phyloP scores from a whole-genome alignment of 768 basidiomycete genomes.

The Leccinellum luteum region DNA sequence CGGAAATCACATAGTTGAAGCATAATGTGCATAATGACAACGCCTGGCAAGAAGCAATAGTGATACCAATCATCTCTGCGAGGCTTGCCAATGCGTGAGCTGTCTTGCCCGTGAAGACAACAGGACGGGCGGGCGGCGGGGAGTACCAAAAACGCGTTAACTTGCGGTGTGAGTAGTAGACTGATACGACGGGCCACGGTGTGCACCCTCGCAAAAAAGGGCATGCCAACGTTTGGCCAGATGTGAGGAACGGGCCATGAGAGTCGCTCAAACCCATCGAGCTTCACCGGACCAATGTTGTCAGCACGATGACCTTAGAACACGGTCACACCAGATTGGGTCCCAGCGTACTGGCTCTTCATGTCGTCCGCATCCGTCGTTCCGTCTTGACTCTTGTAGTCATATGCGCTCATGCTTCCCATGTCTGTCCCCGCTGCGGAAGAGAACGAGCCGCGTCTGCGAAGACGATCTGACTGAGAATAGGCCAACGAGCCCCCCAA shows the following conservation, averaged over 20 bases:
- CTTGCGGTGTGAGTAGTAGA: slow-evolving; percentile 14
- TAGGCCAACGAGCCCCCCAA: slow-evolving; percentile 64
- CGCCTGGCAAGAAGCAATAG: background rate
- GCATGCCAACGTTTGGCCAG: slow-evolving; percentile 11
- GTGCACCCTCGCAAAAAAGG: slow-evolving; percentile 7
- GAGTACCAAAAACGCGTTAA: slow-evolving; percentile 7
- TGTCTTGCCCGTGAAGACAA: slow-evolving; percentile 1
- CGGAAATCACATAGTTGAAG: slow-evolving; percentile 16
- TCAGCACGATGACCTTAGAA: slow-evolving; percentile 46
- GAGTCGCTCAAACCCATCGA: slow-evolving; percentile 17
- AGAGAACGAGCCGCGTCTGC: slow-evolving; percentile 73
- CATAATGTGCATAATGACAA: slow-evolving; percentile 24
- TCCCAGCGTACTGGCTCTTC: slow-evolving; percentile 85
- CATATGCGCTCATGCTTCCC: slow-evolving; percentile 71
- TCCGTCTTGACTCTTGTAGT: slow-evolving; percentile 92
- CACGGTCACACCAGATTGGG: slow-evolving; percentile 82
- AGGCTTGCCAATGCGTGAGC: slow-evolving; percentile 4
- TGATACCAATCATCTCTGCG: background rate
- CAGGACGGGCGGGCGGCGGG: background rate
- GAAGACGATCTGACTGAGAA: slow-evolving; percentile 88
- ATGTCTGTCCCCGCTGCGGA: slow-evolving; percentile 74
- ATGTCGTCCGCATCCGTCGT: slow-evolving; percentile 77
- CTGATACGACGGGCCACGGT: slow-evolving; percentile 4
- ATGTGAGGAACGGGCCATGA: background rate
- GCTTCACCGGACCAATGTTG: slow-evolving; percentile 3